phyloP scores from a whole-genome alignment of 139 green algal genomes.

The Micractinium conductrix region DNA sequence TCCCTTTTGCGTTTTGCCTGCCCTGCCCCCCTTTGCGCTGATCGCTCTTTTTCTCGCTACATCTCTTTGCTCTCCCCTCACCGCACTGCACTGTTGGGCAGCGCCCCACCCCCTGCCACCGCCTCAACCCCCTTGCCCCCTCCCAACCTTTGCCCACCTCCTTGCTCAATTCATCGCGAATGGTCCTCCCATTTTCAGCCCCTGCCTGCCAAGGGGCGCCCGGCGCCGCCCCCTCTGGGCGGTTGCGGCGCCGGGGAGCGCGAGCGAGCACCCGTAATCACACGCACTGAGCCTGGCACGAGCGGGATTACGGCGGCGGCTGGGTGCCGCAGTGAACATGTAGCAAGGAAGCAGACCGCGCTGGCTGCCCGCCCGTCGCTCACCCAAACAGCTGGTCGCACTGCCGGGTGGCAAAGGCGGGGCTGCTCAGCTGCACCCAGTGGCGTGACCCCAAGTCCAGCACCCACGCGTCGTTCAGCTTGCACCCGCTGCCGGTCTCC shows the following conservation, averaged over 20 bases:
- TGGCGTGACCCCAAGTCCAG: conserved; percentile 3
- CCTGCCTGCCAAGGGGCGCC: too few relatives aligned
- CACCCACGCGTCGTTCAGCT: conserved; percentile 40
- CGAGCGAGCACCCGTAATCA: not conserved
- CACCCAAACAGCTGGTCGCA: conserved; percentile 25
- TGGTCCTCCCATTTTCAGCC: too few relatives aligned
- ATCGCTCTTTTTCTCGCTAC: not conserved
- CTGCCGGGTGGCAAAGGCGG: not conserved
- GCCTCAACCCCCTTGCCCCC: too few relatives aligned
- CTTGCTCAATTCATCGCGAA: too few relatives aligned
- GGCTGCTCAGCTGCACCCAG: conserved; percentile 23
- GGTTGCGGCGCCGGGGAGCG: too few relatives aligned
- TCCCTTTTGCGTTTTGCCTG: not conserved
- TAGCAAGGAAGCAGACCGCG: not conserved
- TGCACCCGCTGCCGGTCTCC: conserved; percentile 29
- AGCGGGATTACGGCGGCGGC: too few relatives aligned
- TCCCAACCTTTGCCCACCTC: too few relatives aligned
- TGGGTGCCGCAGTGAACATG: not conserved
- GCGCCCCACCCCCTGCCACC: too few relatives aligned
- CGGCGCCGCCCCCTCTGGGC: too few relatives aligned
- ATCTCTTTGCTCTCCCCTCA: too few relatives aligned
- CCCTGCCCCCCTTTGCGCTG: not conserved
- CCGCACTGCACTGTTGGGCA: not conserved
- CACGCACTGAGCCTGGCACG: too few relatives aligned
- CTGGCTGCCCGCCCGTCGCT: not conserved